These are phyloP conservation scores for Penicillium polonicum DNA, from an alignment of 2,329 filamentous ascomycete species.

Conservation along the genomic window DNA sequence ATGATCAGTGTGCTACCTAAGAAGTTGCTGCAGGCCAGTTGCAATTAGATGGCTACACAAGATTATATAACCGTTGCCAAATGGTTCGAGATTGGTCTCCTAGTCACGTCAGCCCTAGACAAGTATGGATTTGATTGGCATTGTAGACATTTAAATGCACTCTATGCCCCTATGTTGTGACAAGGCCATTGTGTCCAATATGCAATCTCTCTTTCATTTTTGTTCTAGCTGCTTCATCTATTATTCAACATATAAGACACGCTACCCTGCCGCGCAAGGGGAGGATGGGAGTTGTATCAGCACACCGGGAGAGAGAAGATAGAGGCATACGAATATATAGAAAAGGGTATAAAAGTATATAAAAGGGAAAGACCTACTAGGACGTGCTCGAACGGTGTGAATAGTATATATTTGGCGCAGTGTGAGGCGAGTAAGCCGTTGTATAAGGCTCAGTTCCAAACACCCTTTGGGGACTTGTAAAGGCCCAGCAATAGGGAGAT, in stretches of 20 bases:
- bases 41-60: not conserved
- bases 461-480: no score
- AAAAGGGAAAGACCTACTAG: no score
- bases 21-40: not conserved
- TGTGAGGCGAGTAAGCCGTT: not conserved
- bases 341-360: no score
- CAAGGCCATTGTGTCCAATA: not conserved
- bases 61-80: not conserved
- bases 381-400: not conserved
- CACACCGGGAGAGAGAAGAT: no score
- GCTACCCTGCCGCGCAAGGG: no score
- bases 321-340: no score
- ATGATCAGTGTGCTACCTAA: constrained; percentile 2
- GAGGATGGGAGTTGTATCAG: no score
- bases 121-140: not conserved
- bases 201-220: no score
- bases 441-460: no score
- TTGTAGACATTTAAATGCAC: not conserved
- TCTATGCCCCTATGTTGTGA: not conserved
- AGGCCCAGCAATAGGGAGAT: no score
- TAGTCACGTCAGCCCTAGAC: not conserved
- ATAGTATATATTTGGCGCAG: not conserved
- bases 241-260: no score
- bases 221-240: no score
- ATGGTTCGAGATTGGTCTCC: not conserved